Evolutionary conservation across 2,329 filamentous ascomycete species (phyloP).

Genomic region (Colletotrichum magnum): DNA sequence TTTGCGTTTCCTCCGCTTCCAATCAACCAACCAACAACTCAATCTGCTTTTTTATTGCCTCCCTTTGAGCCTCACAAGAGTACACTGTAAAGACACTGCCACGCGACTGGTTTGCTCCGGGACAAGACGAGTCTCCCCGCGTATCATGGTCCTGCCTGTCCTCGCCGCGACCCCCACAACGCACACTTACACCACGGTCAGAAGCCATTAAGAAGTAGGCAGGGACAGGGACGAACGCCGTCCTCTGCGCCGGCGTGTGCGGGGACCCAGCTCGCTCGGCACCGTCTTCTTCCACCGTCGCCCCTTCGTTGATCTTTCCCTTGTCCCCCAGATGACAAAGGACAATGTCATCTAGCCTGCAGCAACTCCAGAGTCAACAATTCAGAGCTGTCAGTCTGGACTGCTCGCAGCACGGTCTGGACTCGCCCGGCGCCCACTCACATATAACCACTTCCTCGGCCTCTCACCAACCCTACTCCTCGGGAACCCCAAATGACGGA

Average conservation of each 20-base stretch:
- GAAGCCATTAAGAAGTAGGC: conserved; percentile 35
- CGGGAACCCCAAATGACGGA: conserved; percentile 48
- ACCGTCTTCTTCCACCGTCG: conserved; percentile 27
- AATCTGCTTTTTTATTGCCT: neutral
- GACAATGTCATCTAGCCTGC: conserved; percentile 58
- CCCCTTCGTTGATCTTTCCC: conserved; percentile 47
- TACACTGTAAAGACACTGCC: neutral
- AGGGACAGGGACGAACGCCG: conserved; percentile 37
- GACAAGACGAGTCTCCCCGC: conserved; percentile 15
- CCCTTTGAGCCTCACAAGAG: too few relatives aligned
- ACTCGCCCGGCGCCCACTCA: conserved; percentile 40
- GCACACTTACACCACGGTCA: conserved; percentile 37
- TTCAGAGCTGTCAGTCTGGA: conserved; percentile 52
- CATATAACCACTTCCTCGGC: conserved; percentile 39
- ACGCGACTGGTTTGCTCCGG: conserved; percentile 24
- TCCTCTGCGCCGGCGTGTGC: conserved; percentile 35
- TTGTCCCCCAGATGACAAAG: conserved; percentile 43
- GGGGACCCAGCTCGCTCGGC: conserved; percentile 31
- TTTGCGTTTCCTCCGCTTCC: neutral
- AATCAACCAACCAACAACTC: conserved; percentile 11
- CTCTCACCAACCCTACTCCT: conserved; percentile 35
- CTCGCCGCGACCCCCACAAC: conserved; percentile 30
- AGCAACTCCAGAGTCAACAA: conserved; percentile 50
- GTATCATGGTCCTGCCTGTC: conserved; percentile 21
- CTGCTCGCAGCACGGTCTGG: conserved; percentile 45